These are phyloP conservation scores for Cryphonectria japonica DNA, from an alignment of 2,329 filamentous ascomycete genomes.

Conservation along the genomic window DNA sequence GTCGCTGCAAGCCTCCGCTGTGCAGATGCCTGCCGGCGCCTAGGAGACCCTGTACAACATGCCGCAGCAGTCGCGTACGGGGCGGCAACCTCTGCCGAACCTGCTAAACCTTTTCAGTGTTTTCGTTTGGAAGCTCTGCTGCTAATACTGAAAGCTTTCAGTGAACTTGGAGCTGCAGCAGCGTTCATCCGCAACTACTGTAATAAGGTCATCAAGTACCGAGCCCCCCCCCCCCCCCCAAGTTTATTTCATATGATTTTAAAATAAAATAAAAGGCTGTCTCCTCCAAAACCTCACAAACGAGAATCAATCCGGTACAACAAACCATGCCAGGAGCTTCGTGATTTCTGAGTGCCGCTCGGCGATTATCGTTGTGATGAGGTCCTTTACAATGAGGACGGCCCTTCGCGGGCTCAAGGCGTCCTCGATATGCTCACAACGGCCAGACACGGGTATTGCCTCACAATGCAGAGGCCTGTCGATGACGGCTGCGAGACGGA, in stretches of 20 bases:
- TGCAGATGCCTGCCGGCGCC: constrained; percentile 25
- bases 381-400: constrained; percentile 18
- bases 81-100: background rate
- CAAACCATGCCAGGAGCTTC: constrained; percentile 11
- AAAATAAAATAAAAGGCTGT: background rate
- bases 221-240: background rate
- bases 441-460: constrained; percentile 16
- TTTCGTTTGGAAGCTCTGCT: background rate
- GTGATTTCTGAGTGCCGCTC: background rate
- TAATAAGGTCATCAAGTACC: background rate
- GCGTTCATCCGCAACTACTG: background rate
- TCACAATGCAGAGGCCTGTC: constrained; percentile 23
- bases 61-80: background rate
- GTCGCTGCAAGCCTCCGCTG: constrained; percentile 5
- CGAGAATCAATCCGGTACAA: background rate
- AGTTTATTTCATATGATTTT: background rate
- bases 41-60: background rate
- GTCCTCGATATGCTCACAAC: constrained; percentile 10
- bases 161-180: background rate
- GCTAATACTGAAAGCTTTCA: background rate
- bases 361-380: constrained; percentile 16
- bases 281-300: background rate
- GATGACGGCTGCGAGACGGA: constrained; percentile 15
- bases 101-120: background rate
- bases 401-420: constrained; percentile 22